Percentiles rank a stretch among this genome's conserved stretches.
These are phyloP conservation scores for Amoebophrya sp. DNA, from an alignment of 169 alveolate species.

Conservation along the genomic window DNA sequence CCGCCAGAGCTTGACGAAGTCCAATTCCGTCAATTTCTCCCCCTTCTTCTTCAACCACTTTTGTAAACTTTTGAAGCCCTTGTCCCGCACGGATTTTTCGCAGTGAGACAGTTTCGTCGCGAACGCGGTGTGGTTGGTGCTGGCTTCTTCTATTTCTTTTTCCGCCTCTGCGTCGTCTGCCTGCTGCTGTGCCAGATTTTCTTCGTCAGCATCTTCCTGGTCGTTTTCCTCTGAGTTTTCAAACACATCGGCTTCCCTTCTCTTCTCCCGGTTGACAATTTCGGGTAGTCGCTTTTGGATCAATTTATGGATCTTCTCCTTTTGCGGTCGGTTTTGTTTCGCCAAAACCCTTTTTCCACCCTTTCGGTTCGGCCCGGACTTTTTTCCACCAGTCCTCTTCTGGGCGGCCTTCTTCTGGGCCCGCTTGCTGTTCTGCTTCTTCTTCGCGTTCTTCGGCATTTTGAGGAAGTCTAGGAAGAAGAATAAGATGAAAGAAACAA, in stretches of 20 bases:
- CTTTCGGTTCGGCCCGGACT: background rate
- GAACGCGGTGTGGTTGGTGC: background rate
- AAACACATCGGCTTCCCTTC: background rate
- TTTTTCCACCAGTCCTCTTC: background rate
- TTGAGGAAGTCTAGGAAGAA: background rate
- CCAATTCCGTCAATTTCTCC: background rate
- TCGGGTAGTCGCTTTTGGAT: background rate
- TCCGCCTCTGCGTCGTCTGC: background rate
- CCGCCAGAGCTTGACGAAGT: background rate
- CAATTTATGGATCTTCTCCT: background rate
- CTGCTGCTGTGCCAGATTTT: background rate
- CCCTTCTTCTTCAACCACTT: constrained; percentile 4
- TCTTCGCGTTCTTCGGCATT: background rate
- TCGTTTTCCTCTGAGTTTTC: background rate
- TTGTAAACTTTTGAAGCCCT: background rate
- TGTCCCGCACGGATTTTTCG: background rate
- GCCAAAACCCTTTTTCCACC: background rate
- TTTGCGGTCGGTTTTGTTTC: background rate
- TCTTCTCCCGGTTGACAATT: background rate
- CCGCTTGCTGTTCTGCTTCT: background rate
- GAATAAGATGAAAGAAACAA: background rate
- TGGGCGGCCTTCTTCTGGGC: background rate
- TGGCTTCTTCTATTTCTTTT: background rate
- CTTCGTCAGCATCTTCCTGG: background rate
- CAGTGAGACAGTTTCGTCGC: background rate